A percentile compares a stretch with the other conserved stretches of the same genome.
Evolutionary conservation across 306 rosid genomes (phyloP).

Genomic region (Vicia villosa): DNA sequence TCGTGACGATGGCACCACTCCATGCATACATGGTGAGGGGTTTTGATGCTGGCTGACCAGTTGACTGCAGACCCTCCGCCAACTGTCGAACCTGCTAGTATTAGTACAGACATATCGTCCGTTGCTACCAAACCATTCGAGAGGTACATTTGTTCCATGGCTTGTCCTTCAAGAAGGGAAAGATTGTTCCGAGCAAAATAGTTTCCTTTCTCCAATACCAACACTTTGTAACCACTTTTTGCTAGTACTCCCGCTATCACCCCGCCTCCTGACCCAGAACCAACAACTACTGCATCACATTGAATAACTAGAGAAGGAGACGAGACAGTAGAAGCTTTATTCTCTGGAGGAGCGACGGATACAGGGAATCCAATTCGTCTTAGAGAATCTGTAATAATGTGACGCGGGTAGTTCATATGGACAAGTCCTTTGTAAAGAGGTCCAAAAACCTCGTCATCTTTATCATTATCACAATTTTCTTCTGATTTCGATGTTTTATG

Average conservation of each 20-base stretch:
- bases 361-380: slow-evolving; percentile 51
- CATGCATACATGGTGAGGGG: slow-evolving; percentile 60
- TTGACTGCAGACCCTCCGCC: slow-evolving; percentile 86
- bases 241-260: slow-evolving; percentile 83
- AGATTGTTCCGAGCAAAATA: slow-evolving; percentile 70
- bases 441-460: slow-evolving; percentile 47
- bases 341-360: slow-evolving; percentile 26
- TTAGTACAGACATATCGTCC: slow-evolving; percentile 49
- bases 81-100: slow-evolving; percentile 80
- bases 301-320: slow-evolving; percentile 57
- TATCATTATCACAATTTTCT: neutral
- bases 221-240: slow-evolving; percentile 66
- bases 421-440: slow-evolving; percentile 71
- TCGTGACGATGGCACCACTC: slow-evolving; percentile 62
- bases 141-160: slow-evolving; percentile 73
- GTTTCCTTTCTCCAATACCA: slow-evolving; percentile 75
- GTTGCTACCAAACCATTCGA: slow-evolving; percentile 61
- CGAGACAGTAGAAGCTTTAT: slow-evolving; percentile 31
- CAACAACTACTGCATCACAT: slow-evolving; percentile 83
- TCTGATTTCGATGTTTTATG: slow-evolving; percentile 33
- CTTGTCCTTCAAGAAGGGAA: slow-evolving; percentile 75
- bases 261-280: slow-evolving; percentile 91
- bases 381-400: slow-evolving; percentile 41
- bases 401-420: slow-evolving; percentile 38
- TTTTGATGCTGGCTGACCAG: slow-evolving; percentile 71